Conservation (phyloP, 2,329 filamentous ascomycete genomes). For the Zymoseptoria brevis region DNA sequence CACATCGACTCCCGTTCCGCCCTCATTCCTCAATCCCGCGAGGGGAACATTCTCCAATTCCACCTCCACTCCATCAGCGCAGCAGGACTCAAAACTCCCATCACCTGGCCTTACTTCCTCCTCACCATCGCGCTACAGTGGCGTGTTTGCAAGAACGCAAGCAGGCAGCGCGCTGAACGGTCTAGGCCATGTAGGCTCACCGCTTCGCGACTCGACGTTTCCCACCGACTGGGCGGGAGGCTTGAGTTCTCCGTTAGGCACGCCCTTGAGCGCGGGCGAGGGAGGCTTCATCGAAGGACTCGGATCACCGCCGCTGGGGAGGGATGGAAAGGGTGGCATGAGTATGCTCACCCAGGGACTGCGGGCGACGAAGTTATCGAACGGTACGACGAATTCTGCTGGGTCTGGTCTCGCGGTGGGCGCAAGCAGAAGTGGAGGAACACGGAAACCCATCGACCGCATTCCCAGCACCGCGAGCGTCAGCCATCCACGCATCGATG, state of each 20-base stretch:
- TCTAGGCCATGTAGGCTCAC: slow-evolving; percentile 56
- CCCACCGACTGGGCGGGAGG: slow-evolving; percentile 32
- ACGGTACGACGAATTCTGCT: slow-evolving; percentile 21
- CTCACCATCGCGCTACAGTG: slow-evolving; percentile 56
- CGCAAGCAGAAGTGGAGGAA: slow-evolving; percentile 9
- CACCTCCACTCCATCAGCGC: slow-evolving; percentile 32
- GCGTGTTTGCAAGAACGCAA: slow-evolving; percentile 41
- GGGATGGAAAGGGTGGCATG: slow-evolving; percentile 32
- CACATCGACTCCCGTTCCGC: slow-evolving; percentile 36
- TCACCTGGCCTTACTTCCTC: slow-evolving; percentile 31
- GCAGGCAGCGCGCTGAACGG: slow-evolving; percentile 27
- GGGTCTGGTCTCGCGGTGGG: slow-evolving; percentile 16
- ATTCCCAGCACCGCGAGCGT: slow-evolving; percentile 17
- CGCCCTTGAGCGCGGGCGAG: slow-evolving; percentile 26
- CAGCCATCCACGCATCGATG: slow-evolving; percentile 17
- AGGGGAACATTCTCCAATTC: slow-evolving; percentile 36
- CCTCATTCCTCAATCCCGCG: slow-evolving; percentile 26
- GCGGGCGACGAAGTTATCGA: slow-evolving; percentile 30
- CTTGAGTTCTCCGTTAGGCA: slow-evolving; percentile 50
- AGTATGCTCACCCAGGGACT: slow-evolving; percentile 53
- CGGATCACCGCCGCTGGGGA: neutral
- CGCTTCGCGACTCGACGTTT: slow-evolving; percentile 48
- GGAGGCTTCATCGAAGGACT: neutral
- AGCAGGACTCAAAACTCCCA: slow-evolving; percentile 47
- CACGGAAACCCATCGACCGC: slow-evolving; percentile 9